Evolutionary conservation across 2,329 filamentous ascomycete species (phyloP).

Genomic region (Hypomyces perniciosus): DNA sequence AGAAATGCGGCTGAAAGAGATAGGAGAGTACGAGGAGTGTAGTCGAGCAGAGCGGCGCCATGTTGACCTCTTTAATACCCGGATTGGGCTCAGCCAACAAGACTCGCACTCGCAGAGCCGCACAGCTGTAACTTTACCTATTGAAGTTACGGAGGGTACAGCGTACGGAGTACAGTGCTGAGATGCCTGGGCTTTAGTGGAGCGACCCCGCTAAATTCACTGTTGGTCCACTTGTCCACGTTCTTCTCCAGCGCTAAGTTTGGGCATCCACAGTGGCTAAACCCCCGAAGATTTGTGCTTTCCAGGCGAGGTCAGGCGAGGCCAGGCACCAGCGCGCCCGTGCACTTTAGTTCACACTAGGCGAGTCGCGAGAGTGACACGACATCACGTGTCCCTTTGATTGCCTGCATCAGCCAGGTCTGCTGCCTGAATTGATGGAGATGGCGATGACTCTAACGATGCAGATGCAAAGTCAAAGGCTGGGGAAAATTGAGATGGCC

Average conservation of each 20-base stretch:
- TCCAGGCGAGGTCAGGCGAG: too few relatives aligned
- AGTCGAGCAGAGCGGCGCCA: too few relatives aligned
- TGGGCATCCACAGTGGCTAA: neutral
- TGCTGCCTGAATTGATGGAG: neutral
- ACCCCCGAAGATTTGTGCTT: neutral
- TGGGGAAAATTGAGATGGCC: neutral
- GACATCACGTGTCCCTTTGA: constrained; percentile 20
- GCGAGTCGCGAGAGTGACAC: constrained; percentile 18
- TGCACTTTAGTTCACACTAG: constrained; percentile 10
- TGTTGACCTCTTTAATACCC: neutral
- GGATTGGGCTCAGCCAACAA: neutral
- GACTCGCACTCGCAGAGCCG: too few relatives aligned
- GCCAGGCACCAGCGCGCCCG: constrained; percentile 20
- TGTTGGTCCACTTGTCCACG: neutral
- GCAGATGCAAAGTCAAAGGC: neutral
- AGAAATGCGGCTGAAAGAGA: neutral
- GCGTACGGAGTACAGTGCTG: neutral
- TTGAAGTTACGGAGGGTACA: neutral
- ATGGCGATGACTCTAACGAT: neutral
- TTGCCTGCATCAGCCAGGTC: neutral
- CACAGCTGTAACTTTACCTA: too few relatives aligned
- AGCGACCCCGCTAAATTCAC: neutral
- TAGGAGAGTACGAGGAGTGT: neutral
- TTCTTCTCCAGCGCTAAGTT: neutral
- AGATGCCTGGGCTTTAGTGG: constrained; percentile 6